Percentiles rank a stretch among this genome's conserved stretches.
Evolutionary conservation across 73 alveolate species (phyloP).

Genomic region (Symbiodinium natans): DNA sequence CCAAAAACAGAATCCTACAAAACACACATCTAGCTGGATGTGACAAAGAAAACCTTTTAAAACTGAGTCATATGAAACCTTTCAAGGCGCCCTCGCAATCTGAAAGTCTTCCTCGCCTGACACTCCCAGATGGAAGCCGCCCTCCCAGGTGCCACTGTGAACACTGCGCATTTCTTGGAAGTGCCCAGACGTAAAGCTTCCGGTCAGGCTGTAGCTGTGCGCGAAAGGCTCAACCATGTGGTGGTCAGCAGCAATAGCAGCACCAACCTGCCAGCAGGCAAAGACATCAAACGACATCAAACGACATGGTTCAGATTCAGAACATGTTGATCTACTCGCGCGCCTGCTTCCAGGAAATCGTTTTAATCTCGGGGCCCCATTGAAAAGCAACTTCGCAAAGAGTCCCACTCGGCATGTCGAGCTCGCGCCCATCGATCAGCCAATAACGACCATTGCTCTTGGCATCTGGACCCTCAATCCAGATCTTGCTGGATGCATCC

Average conservation of each 20-base stretch:
- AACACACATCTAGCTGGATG: not conserved
- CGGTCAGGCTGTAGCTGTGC: conserved; percentile 71
- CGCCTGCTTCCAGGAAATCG: conserved; percentile 44
- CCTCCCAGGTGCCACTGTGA: conserved; percentile 37
- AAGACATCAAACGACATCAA: too few species aligned
- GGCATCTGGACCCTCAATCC: conserved; percentile 80
- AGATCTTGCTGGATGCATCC: conserved; percentile 83
- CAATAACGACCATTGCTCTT: conserved; percentile 71
- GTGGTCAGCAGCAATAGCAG: not conserved
- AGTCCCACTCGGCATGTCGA: not conserved
- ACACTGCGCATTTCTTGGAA: conserved; percentile 28
- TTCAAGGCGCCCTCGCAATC: conserved; percentile 22
- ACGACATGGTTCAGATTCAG: too few species aligned
- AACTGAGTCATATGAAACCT: not conserved
- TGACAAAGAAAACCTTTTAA: not conserved
- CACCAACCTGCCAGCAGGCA: not conserved
- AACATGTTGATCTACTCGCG: too few species aligned
- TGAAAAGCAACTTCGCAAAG: conserved; percentile 58
- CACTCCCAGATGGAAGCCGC: conserved; percentile 58
- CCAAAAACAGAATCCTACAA: too few species aligned
- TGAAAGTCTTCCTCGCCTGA: conserved; percentile 91
- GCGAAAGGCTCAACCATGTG: not conserved
- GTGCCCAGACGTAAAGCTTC: conserved; percentile 68
- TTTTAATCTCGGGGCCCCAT: conserved; percentile 35
- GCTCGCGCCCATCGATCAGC: conserved; percentile 85